phyloP scores from a whole-genome alignment of 805 yeast genomes.

The Groenewaldozyma tartarivorans region DNA sequence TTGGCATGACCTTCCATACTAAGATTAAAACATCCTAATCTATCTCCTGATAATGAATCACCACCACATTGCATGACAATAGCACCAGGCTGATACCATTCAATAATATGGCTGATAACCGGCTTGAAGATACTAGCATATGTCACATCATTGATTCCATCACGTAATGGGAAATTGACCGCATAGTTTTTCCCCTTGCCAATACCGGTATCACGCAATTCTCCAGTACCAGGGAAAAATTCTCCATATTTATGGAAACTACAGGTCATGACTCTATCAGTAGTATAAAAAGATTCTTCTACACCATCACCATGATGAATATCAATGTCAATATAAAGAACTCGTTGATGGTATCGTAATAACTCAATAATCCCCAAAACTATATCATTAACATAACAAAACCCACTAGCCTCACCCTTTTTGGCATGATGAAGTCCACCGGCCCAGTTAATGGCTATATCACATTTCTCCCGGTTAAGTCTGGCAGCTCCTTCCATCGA shows the following conservation, averaged over 20 bases:
- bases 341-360: constrained; percentile 82
- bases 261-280: constrained; percentile 94
- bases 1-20: constrained; percentile 92
- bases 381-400: constrained; percentile 91
- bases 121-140: constrained; percentile 66
- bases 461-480: constrained; percentile 75
- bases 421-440: constrained; percentile 97
- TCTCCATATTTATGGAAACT: constrained; percentile 94
- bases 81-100: constrained; percentile 85
- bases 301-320: constrained; percentile 98
- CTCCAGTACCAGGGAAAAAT: constrained; percentile 96
- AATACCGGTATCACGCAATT: constrained; percentile 78
- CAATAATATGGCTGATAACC: constrained; percentile 74
- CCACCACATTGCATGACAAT: constrained; percentile 97
- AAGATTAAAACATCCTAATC: constrained; percentile 88
- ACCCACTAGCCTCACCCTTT: constrained; percentile 88
- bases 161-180: constrained; percentile 84
- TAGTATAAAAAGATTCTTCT: constrained; percentile 90
- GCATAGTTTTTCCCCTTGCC: constrained; percentile 85
- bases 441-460: constrained; percentile 91
- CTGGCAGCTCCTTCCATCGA: constrained; percentile 80
- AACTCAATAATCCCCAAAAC: constrained; percentile 81
- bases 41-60: constrained; percentile 86
- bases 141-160: constrained; percentile 91
- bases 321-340: constrained; percentile 87